Evolutionary conservation across 495 filamentous ascomycete species (phyloP), one percentile per base, ranked within the genome.

Genomic region (Elasticomyces elasticus): DNA sequence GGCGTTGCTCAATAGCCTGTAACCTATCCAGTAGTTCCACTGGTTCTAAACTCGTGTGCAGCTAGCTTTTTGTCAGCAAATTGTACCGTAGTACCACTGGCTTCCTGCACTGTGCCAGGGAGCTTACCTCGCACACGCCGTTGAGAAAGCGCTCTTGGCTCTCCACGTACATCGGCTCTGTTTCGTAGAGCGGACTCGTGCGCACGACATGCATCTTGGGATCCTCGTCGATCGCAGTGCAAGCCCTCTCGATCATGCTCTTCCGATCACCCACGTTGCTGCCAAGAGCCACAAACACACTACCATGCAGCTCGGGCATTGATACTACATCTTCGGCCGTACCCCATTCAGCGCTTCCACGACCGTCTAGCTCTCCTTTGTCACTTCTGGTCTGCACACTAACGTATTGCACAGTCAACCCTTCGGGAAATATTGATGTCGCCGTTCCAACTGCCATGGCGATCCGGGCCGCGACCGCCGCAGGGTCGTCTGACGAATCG

Each of bases 181-280:
- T 98, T 71, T 97, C 88, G 74, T 91, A 98, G 33, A 98, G 74
- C 50, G 82, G 81, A 64, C 92, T 96, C 0, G 91, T 95, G 61
- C 83, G 72, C 50, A 79, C 76, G 35, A 98, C 77, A 52, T 71
- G 79, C 66, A 97, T 87, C 45, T 76, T 80, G 30, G 79, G 52
- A 26, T 49, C 72, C 26, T 69, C 66, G 48, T 84, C 78, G 80
- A 98, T 85, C 62, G 84, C 78, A 43, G 72, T 73, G 66, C 88
- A 88, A 1, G 92, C 90, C 52, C 75, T 71, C 67, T 94, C 88
- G 43, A 98, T 90, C 78, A 80, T 84, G 33, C 71, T 75, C 31
- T 94, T 72, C 25, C 89, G 83, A 66, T 97, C 87, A 11, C 92
- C 92, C 19, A 95, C 68, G 71, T 98, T 98, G 67, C 91, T 95